Percentiles rank a stretch among this genome's conserved stretches.
These are phyloP conservation scores for Pseudocercospora vitis DNA, from an alignment of 2,329 filamentous ascomycete genomes.

Conservation along the genomic window DNA sequence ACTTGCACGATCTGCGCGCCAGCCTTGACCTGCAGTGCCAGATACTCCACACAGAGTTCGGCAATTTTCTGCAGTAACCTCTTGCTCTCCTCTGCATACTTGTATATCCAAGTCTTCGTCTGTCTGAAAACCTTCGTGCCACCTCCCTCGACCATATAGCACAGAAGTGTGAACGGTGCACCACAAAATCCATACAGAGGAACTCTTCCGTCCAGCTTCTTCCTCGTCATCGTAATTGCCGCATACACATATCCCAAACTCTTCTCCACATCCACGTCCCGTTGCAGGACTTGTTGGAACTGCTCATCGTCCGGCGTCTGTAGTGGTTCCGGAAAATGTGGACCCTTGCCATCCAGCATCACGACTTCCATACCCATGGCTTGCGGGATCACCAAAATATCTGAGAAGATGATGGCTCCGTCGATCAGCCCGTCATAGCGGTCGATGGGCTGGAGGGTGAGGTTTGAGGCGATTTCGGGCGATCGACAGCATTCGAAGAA, in stretches of 20 bases:
- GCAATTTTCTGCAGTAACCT: constrained; percentile 85
- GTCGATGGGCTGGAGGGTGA: constrained; percentile 93
- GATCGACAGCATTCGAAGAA: constrained; percentile 98
- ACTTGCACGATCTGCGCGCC: constrained; percentile 95
- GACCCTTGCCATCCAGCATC: constrained; percentile 97
- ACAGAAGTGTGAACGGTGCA: constrained; percentile 92
- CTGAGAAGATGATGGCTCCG: constrained; percentile 97
- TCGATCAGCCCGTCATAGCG: constrained; percentile 88
- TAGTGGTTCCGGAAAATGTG: constrained; percentile 86
- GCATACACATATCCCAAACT: constrained; percentile 94
- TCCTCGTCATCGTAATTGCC: constrained; percentile 85
- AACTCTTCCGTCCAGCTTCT: constrained; percentile 83
- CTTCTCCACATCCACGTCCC: constrained; percentile 76
- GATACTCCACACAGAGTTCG: constrained; percentile 90
- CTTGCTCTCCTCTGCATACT: constrained; percentile 77
- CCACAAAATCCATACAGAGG: constrained; percentile 96
- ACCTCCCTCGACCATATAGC: constrained; percentile 98
- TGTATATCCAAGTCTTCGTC: constrained; percentile 96
- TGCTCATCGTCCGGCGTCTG: constrained; percentile 77
- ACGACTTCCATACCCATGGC: constrained; percentile 98
- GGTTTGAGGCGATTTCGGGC: constrained; percentile 86
- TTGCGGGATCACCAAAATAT: constrained; percentile 96
- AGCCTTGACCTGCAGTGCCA: constrained; percentile 87
- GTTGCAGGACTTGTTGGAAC: constrained; percentile 73
- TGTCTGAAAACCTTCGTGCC: constrained; percentile 93